Evolutionary conservation across 225 moss, liverwort and hornwort species (phyloP).

Genomic region (Ulota crispa): DNA sequence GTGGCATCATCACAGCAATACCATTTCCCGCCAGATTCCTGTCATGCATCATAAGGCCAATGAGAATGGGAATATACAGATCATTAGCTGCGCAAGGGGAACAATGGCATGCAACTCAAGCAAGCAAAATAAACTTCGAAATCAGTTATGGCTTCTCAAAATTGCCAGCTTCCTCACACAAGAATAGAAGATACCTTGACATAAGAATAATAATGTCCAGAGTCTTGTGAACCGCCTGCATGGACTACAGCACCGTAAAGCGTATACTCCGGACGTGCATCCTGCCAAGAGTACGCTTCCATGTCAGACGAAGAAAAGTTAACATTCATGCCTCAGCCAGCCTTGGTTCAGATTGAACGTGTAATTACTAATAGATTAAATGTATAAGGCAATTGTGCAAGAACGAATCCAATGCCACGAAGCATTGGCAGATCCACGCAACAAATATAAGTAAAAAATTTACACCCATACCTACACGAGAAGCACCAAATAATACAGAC

Average conservation of each 20-base stretch:
- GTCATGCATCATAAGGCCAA: slow-evolving; percentile 10
- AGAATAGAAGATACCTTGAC: slow-evolving; percentile 56
- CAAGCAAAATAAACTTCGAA: background rate
- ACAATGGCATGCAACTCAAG: background rate
- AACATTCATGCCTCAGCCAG: background rate
- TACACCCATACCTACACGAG: slow-evolving; percentile 3
- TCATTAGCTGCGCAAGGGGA: background rate
- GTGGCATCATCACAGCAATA: slow-evolving; percentile 81
- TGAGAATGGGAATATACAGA: slow-evolving; percentile 2
- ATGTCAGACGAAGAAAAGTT: slow-evolving; percentile 22
- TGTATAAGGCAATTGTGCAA: background rate
- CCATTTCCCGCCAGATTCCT: slow-evolving; percentile 81
- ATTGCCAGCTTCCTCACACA: background rate
- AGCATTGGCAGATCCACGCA: background rate
- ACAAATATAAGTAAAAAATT: background rate
- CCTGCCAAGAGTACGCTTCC: slow-evolving; percentile 43
- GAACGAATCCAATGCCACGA: background rate
- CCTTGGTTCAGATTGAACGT: background rate
- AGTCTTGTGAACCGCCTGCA: slow-evolving; percentile 77
- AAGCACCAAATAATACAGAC: background rate
- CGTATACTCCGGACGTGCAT: slow-evolving; percentile 79
- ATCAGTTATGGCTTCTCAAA: background rate
- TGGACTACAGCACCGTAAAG: slow-evolving; percentile 81
- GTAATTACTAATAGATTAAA: background rate
- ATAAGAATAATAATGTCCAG: slow-evolving; percentile 84